A percentile compares a stretch with the other conserved stretches of the same genome.
These are phyloP conservation scores for Leishmania guyanensis DNA, from an alignment of 208 protist species.

Conservation along the genomic window DNA sequence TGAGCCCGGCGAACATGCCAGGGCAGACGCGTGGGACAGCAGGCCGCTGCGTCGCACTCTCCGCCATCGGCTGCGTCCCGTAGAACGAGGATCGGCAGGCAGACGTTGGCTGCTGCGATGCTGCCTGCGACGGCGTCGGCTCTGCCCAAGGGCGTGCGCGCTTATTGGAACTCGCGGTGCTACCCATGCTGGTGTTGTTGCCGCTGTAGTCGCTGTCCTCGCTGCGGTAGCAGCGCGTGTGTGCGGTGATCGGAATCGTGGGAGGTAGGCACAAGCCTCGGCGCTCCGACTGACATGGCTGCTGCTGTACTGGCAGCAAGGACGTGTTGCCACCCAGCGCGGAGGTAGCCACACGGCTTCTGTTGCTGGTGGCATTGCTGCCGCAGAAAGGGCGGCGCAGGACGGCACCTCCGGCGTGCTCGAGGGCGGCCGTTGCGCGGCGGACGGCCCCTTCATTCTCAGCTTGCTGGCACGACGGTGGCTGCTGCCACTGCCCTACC, in stretches of 20 bases:
- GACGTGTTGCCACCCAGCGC: constrained; percentile 21
- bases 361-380: background rate
- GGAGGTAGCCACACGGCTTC: background rate
- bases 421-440: constrained; percentile 39
- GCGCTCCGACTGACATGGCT: background rate
- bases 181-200: constrained; percentile 9
- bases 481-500: background rate
- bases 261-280: constrained; percentile 7
- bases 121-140: constrained; percentile 4
- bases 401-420: constrained; percentile 27
- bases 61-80: background rate
- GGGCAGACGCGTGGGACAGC: constrained; percentile 29
- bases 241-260: constrained; percentile 5
- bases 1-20: constrained; percentile 63
- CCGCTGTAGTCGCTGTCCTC: constrained; percentile 6
- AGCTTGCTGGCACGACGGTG: background rate
- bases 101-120: background rate
- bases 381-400: constrained; percentile 36
- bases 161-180: constrained; percentile 12
- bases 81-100: background rate
- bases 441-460: constrained; percentile 39
- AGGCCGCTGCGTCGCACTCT: background rate
- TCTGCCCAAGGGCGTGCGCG: constrained; percentile 30
- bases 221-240: constrained; percentile 1
- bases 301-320: constrained; percentile 2